Conservation (phyloP, 2,329 filamentous ascomycete genomes). For the Penicillium sp. region DNA sequence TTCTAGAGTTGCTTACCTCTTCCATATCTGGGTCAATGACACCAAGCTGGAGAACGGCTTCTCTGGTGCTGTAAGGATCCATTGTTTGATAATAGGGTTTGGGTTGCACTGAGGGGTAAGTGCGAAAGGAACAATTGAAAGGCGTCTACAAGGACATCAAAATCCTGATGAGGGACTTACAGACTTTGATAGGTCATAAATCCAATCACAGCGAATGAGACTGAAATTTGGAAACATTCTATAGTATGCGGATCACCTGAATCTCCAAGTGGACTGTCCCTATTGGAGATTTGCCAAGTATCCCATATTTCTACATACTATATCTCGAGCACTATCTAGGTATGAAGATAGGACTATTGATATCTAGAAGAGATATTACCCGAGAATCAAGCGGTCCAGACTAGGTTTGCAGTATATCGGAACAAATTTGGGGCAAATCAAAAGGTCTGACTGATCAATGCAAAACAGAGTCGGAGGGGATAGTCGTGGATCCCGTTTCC, state of each 20-base stretch:
- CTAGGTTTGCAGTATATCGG: background rate
- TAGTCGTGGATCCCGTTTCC: background rate
- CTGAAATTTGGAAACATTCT: too few species aligned
- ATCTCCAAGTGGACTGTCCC: too few species aligned
- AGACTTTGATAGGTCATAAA: too few species aligned
- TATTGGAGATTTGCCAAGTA: too few species aligned
- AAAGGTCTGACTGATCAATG: background rate
- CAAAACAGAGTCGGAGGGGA: background rate
- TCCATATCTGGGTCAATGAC: constrained; percentile 32
- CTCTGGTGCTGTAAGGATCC: constrained; percentile 14
- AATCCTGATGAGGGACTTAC: background rate
- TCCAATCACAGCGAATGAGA: too few species aligned
- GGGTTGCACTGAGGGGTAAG: background rate
- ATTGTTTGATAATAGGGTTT: background rate
- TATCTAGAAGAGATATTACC: background rate
- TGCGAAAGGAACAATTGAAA: background rate
- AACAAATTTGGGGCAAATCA: background rate
- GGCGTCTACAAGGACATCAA: background rate
- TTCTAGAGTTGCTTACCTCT: constrained; percentile 14
- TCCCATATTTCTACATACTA: too few species aligned
- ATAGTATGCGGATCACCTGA: too few species aligned
- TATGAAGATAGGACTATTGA: background rate
- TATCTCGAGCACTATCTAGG: too few species aligned
- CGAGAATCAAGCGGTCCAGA: background rate
- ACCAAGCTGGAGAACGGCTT: constrained; percentile 28